Conservation (phyloP, 2,329 filamentous ascomycete genomes). For the Fusarium udum region DNA sequence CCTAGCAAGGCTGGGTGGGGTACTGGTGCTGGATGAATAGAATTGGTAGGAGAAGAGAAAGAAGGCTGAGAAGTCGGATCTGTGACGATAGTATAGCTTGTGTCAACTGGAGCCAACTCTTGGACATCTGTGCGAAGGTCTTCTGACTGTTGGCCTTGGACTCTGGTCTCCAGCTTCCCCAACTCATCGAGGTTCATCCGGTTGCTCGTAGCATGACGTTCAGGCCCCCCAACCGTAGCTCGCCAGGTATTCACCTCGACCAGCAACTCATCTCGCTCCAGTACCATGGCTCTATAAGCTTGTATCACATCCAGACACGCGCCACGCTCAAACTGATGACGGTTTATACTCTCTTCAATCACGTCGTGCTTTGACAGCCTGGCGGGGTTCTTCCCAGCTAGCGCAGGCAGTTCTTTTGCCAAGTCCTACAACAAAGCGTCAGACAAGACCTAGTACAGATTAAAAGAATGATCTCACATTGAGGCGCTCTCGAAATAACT, state of each 20-base stretch:
- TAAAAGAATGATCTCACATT: slow-evolving; percentile 37
- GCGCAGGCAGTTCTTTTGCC: slow-evolving; percentile 48
- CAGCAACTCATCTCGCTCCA: slow-evolving; percentile 45
- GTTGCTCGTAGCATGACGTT: not conserved
- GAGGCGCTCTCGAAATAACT: slow-evolving; percentile 52
- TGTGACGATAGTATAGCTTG: not conserved
- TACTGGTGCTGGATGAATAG: not conserved
- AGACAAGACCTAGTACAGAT: not conserved
- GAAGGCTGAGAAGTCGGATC: not conserved
- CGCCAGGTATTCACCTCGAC: slow-evolving; percentile 40
- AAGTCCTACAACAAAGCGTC: slow-evolving; percentile 44
- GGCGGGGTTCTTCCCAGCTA: slow-evolving; percentile 47
- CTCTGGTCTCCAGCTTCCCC: not conserved
- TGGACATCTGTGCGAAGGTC: accelerated
- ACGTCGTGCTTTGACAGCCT: slow-evolving; percentile 54
- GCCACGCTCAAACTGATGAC: slow-evolving; percentile 41
- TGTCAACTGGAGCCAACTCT: not conserved
- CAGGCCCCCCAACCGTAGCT: slow-evolving; percentile 9
- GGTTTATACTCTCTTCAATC: slow-evolving; percentile 49
- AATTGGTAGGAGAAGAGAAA: not conserved
- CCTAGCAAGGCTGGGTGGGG: not conserved
- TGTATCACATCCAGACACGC: slow-evolving; percentile 27
- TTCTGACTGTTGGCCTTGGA: not conserved
- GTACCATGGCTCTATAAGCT: slow-evolving; percentile 27
- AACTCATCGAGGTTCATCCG: not conserved